Base-by-base conservation (phyloP, 1,139 yeast species). In the Suhomyces atakaporum region DNA sequence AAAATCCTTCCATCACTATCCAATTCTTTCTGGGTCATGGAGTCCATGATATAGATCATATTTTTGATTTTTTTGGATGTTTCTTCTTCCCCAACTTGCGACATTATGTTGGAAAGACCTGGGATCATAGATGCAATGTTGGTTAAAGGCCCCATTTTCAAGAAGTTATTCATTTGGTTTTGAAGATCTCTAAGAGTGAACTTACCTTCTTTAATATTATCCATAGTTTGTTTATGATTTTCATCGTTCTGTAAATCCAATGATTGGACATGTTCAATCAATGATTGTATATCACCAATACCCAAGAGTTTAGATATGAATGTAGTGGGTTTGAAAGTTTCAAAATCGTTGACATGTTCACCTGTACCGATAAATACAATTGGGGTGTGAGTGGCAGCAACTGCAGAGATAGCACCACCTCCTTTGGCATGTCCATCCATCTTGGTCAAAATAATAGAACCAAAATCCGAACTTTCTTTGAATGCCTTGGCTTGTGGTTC, bases 351-450 rank as follows among this genome's bases (percentile, higher is more conserved):
- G 31, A 90, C 85, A 58, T 92, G 98, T 62, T 92, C 98, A 56
- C 98, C 98, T 1, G 97, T 90, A 75, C 98, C 98, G 41, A 92
- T 92, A 57, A 92, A 92, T 7, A 85, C 86, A 51, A 92, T 85
- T n/a, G 98, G 98, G 0, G 97, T 92, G 40, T 85, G 76, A 10
- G 98, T 90, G 2, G 97, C 95, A 1, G 98, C 98, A 37, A 92
- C 97, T 0, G 98, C 98, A 27, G 97, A 88, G 38, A 92, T 89
- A 16, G 98, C 98, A 72, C 98, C 98, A 67, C 98, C 98, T 59
- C 98, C 98, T 64, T 86, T 92, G 26, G 98, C 98, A 57, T 92
- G 97, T 31, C 98, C 98, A 62, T 92, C 98, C 95, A 92, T 84
- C 62, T 92, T 92, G 19, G 98, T 92, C 58, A 92, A 75, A 44